Percentiles rank a stretch among this genome's conserved stretches.
These are phyloP conservation scores for Phaeosphaeria sp. DNA, from an alignment of 2,329 filamentous ascomycete genomes.

Conservation along the genomic window DNA sequence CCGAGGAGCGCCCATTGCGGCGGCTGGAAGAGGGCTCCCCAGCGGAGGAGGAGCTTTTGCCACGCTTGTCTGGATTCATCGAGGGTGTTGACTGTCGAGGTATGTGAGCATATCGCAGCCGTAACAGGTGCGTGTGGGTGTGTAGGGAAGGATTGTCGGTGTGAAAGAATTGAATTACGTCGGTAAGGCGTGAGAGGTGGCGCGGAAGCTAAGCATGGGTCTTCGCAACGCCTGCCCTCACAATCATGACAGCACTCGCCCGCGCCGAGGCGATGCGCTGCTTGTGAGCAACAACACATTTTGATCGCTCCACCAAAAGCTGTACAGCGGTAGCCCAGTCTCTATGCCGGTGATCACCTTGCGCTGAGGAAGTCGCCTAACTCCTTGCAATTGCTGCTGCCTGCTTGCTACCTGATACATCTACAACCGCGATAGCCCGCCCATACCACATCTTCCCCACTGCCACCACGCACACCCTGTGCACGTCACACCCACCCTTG, in stretches of 20 bases:
- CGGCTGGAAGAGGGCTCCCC: slow-evolving; percentile 36
- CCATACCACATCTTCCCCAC: slow-evolving; percentile 5
- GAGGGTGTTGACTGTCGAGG: slow-evolving; percentile 18
- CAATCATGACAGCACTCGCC: not conserved
- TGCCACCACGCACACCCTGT: slow-evolving; percentile 7
- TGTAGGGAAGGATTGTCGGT: not conserved
- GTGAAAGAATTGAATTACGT: slow-evolving; percentile 5
- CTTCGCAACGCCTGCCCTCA: no score
- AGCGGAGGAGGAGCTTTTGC: slow-evolving; percentile 27
- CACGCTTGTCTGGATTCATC: slow-evolving; percentile 40
- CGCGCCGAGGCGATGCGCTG: not conserved
- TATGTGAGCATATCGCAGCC: slow-evolving; percentile 39
- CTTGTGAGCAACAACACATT: not conserved
- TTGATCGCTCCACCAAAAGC: not conserved
- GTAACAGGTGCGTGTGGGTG: slow-evolving; percentile 6
- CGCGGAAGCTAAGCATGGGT: not conserved
- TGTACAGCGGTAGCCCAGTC: not conserved
- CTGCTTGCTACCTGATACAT: not conserved
- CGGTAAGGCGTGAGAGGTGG: slow-evolving; percentile 3
- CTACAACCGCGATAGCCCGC: not conserved
- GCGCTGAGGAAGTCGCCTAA: not conserved
- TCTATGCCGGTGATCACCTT: not conserved
- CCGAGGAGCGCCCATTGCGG: slow-evolving; percentile 32
- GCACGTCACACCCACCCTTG: not conserved
- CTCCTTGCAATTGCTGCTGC: not conserved